Conservation (phyloP, 2,329 filamentous ascomycete genomes). For the Cladophialophora chaetospira region DNA sequence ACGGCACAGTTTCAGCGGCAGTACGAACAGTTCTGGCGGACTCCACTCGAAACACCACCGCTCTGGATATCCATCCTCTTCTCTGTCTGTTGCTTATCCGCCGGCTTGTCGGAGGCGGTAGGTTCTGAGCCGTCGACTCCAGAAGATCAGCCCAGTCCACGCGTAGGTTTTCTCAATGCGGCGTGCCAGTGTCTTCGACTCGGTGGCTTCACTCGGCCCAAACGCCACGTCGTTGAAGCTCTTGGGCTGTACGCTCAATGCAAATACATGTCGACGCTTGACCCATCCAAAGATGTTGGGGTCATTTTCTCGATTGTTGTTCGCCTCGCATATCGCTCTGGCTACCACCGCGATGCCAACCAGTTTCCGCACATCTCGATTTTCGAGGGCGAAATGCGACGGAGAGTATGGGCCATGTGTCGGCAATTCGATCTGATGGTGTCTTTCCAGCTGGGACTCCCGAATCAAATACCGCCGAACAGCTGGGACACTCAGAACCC, state of each 20-base stretch:
- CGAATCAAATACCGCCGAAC: conserved; percentile 61
- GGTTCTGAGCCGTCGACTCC: conserved; percentile 43
- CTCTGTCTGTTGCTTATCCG: conserved; percentile 49
- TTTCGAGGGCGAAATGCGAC: conserved; percentile 59
- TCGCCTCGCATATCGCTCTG: conserved; percentile 63
- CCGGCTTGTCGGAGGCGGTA: conserved; percentile 19
- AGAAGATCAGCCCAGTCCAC: conserved; percentile 46
- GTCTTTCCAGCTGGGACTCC: conserved; percentile 66
- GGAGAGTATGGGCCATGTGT: conserved; percentile 45
- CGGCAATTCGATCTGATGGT: conserved; percentile 62
- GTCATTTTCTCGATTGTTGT: conserved; percentile 58
- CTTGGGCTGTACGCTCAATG: conserved; percentile 51
- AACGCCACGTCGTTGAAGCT: conserved; percentile 33
- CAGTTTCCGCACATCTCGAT: conserved; percentile 57
- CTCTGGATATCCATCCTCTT: conserved; percentile 58
- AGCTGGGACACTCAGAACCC: conserved; percentile 63
- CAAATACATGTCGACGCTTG: conserved; percentile 55
- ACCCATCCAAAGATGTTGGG: conserved; percentile 57
- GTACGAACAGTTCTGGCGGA: conserved; percentile 57
- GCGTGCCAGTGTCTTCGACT: conserved; percentile 57
- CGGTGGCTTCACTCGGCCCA: conserved; percentile 42
- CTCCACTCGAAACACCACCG: conserved; percentile 49
- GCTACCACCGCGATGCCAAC: conserved; percentile 57
- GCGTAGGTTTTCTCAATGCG: conserved; percentile 37
- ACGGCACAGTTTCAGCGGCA: conserved; percentile 35